Evolutionary conservation across 257 asterid genomes (phyloP).

Genomic region (Verbascum thapsus): DNA sequence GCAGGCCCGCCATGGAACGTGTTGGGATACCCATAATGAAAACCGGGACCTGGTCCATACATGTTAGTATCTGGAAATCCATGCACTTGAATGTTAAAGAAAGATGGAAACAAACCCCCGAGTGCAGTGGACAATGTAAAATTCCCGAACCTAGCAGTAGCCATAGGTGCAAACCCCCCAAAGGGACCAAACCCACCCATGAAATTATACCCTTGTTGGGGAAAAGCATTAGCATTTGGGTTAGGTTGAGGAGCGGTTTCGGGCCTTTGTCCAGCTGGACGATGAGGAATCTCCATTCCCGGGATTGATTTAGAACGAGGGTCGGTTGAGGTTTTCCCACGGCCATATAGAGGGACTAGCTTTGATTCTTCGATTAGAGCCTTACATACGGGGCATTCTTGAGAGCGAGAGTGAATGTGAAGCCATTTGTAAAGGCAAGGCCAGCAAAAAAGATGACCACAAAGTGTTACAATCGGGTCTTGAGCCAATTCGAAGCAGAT

Average conservation of each 20-base stretch:
- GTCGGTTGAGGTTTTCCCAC: slow-evolving; percentile 38
- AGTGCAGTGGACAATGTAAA: slow-evolving; percentile 48
- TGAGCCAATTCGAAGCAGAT: slow-evolving; percentile 51
- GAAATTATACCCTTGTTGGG: slow-evolving; percentile 49
- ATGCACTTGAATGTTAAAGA: slow-evolving; percentile 55
- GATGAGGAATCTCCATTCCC: slow-evolving; percentile 57
- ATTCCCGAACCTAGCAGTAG: slow-evolving; percentile 56
- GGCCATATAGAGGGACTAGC: slow-evolving; percentile 45
- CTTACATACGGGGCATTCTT: slow-evolving; percentile 50
- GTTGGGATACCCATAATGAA: slow-evolving; percentile 54
- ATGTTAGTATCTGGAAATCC: slow-evolving; percentile 48
- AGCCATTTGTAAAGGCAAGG: slow-evolving; percentile 56
- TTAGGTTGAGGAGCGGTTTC: slow-evolving; percentile 57
- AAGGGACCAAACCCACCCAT: slow-evolving; percentile 51
- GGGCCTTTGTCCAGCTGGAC: slow-evolving; percentile 61
- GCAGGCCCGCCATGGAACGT: slow-evolving; percentile 42
- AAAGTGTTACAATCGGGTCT: slow-evolving; percentile 47
- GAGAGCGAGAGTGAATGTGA: slow-evolving; percentile 43
- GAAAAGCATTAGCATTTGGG: slow-evolving; percentile 42
- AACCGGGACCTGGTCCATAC: slow-evolving; percentile 69
- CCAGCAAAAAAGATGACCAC: slow-evolving; percentile 55
- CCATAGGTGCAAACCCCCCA: slow-evolving; percentile 54
- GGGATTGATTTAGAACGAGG: slow-evolving; percentile 50
- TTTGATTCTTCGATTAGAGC: slow-evolving; percentile 46
- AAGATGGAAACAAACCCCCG: slow-evolving; percentile 55